These are phyloP conservation scores for Nakaseomyces glabratus DNA, from an alignment of 1,139 yeast species.

Conservation along the genomic window DNA sequence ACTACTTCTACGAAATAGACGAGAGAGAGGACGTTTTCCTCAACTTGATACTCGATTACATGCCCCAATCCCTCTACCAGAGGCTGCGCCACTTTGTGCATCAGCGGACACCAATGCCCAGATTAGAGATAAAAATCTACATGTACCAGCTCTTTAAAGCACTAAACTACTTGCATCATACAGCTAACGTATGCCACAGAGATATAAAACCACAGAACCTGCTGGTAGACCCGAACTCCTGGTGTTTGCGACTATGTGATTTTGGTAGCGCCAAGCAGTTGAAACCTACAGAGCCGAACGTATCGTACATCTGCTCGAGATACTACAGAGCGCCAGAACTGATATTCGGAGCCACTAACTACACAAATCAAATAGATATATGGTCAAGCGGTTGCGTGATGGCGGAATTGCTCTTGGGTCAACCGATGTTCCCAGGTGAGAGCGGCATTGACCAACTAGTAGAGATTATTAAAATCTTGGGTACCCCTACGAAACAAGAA, in stretches of 20 bases:
- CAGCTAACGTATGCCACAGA: slow-evolving; percentile 84
- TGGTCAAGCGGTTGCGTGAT: slow-evolving; percentile 99
- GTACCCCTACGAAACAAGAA: slow-evolving; percentile 91
- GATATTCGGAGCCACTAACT: slow-evolving; percentile 83
- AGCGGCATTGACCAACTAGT: slow-evolving; percentile 96
- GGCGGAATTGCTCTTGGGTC: slow-evolving; percentile 92
- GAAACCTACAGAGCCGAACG: slow-evolving; percentile 86
- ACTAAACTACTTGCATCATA: slow-evolving; percentile 80
- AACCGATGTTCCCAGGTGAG: slow-evolving; percentile 96
- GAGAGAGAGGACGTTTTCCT: slow-evolving; percentile 53
- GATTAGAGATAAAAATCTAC: slow-evolving; percentile 78
- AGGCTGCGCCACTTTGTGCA: slow-evolving; percentile 80
- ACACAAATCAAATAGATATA: slow-evolving; percentile 93
- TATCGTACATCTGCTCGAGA: slow-evolving; percentile 90
- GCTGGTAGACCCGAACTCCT: slow-evolving; percentile 75
- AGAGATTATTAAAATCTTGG: slow-evolving; percentile 89
- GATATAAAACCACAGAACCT: slow-evolving; percentile 96
- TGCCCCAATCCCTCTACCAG: slow-evolving; percentile 90
- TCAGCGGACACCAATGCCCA: slow-evolving; percentile 71
- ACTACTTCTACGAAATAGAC: slow-evolving; percentile 72
- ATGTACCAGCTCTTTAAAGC: slow-evolving; percentile 90
- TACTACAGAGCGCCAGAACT: slow-evolving; percentile 94
- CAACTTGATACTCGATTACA: slow-evolving; percentile 79
- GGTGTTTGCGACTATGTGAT: slow-evolving; percentile 84
- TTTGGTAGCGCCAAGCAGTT: slow-evolving; percentile 97